A percentile compares a stretch with the other conserved stretches of the same genome.
phyloP scores from a whole-genome alignment of 2,329 filamentous ascomycete genomes.

The Rutstroemia sp. region DNA sequence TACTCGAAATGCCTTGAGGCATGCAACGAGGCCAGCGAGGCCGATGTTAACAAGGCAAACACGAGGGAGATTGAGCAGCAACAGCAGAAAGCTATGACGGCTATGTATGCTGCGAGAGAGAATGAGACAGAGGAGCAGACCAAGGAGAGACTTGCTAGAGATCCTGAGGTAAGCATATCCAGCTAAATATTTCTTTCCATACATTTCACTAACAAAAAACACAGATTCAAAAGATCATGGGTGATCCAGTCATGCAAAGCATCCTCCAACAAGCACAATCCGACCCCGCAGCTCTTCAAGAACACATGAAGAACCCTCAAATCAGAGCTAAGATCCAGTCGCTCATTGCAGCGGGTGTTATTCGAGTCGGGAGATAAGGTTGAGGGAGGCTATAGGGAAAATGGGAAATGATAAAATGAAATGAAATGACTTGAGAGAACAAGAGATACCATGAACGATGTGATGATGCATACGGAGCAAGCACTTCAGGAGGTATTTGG shows the following conservation, averaged over 20 bases:
- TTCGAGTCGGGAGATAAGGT: constrained; percentile 55
- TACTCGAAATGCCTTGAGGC: constrained; percentile 92
- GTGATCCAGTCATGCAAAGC: constrained; percentile 95
- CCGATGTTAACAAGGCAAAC: constrained; percentile 74
- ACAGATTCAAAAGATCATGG: constrained; percentile 78
- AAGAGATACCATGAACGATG: background rate
- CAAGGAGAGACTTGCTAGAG: constrained; percentile 78
- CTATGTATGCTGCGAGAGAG: constrained; percentile 84
- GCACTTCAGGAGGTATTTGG: background rate
- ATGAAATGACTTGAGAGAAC: background rate
- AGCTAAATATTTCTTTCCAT: background rate
- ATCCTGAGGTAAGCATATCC: constrained; percentile 67
- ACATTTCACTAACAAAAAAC: constrained; percentile 13
- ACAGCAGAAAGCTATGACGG: constrained; percentile 83
- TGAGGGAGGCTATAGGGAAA: background rate
- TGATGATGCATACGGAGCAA: background rate
- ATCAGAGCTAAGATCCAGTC: constrained; percentile 80
- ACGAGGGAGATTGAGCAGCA: constrained; percentile 87
- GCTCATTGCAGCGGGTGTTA: constrained; percentile 62
- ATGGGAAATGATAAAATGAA: background rate
- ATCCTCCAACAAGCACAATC: constrained; percentile 95
- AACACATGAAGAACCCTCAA: constrained; percentile 91
- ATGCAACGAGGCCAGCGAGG: constrained; percentile 69
- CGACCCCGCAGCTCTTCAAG: constrained; percentile 84
- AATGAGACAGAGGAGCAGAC: constrained; percentile 97